A percentile compares a stretch with the other conserved stretches of the same genome.
phyloP scores from a whole-genome alignment of 257 asterid genomes.

The Rhazya stricta region DNA sequence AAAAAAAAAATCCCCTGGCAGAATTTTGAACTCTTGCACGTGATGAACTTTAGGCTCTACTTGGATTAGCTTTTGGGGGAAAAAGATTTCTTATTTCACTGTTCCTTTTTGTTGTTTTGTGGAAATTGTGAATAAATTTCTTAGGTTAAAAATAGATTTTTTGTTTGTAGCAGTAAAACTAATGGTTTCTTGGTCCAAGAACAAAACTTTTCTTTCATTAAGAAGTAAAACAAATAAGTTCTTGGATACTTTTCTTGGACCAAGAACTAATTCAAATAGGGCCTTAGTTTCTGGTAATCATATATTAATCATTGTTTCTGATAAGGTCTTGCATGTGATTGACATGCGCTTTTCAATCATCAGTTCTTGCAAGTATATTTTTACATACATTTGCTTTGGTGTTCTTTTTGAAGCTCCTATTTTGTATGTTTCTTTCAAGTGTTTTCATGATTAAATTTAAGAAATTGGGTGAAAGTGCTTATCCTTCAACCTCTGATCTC shows the following conservation, averaged over 20 bases:
- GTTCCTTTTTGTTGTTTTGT: too few species aligned
- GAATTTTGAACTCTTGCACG: background rate
- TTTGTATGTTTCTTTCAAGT: background rate
- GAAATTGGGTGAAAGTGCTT: background rate
- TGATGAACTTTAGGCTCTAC: background rate
- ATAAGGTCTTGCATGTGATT: background rate
- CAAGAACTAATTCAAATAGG: too few species aligned
- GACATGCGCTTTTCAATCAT: background rate
- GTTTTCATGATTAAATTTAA: background rate
- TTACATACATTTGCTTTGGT: background rate
- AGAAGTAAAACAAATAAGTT: too few species aligned
- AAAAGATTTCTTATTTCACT: too few species aligned
- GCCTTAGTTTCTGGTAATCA: background rate
- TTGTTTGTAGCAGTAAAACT: too few species aligned
- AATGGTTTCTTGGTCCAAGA: too few species aligned
- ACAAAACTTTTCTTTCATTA: too few species aligned
- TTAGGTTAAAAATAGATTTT: too few species aligned
- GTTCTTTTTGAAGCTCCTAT: background rate
- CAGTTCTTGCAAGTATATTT: background rate
- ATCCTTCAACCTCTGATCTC: slow-evolving; percentile 25
- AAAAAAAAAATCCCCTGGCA: background rate
- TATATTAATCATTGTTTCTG: background rate
- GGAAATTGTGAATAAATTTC: too few species aligned
- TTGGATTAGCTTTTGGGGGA: too few species aligned
- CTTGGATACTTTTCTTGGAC: too few species aligned